Percentiles rank a stretch among this genome's conserved stretches.
phyloP scores from a whole-genome alignment of 176 grass and related monocot genomes.

The Elaeis guineensis region DNA sequence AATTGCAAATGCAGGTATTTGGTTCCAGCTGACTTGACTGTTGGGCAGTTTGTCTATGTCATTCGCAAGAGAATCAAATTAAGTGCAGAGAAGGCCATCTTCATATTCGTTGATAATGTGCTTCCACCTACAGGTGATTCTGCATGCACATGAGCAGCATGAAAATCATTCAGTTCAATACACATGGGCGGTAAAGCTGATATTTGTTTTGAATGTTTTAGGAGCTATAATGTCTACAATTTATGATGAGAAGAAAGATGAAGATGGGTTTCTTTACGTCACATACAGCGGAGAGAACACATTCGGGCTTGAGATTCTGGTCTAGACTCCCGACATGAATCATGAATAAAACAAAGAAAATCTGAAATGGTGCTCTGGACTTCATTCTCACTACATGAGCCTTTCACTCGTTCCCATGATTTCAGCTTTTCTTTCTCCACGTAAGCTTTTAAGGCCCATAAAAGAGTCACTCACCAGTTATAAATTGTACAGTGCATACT shows the following conservation, averaged over 20 bases:
- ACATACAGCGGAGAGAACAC: slow-evolving; percentile 12
- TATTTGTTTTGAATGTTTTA: background rate
- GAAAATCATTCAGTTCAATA: no score
- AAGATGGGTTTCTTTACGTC: slow-evolving; percentile 15
- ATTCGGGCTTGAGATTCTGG: background rate
- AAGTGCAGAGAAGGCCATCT: slow-evolving; percentile 9
- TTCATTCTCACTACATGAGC: no score
- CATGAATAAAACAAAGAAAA: no score
- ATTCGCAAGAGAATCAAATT: slow-evolving; percentile 13
- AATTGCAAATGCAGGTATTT: slow-evolving; percentile 4
- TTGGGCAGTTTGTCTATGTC: slow-evolving; percentile 12
- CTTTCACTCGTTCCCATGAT: no score
- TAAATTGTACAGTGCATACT: no score
- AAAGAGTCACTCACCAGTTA: no score
- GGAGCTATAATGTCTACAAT: slow-evolving; percentile 7
- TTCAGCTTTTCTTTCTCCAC: no score
- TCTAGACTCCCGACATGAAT: no score
- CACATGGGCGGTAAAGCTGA: no score
- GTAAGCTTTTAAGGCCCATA: no score
- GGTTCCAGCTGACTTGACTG: slow-evolving; percentile 12
- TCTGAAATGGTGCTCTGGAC: no score
- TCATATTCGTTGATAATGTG: slow-evolving; percentile 9
- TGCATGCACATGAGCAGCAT: no score
- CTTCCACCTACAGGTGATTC: slow-evolving; percentile 6
- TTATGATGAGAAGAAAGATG: slow-evolving; percentile 18